These are phyloP conservation scores for Penicillium freii DNA, from an alignment of 2,329 filamentous ascomycete species.

Conservation along the genomic window DNA sequence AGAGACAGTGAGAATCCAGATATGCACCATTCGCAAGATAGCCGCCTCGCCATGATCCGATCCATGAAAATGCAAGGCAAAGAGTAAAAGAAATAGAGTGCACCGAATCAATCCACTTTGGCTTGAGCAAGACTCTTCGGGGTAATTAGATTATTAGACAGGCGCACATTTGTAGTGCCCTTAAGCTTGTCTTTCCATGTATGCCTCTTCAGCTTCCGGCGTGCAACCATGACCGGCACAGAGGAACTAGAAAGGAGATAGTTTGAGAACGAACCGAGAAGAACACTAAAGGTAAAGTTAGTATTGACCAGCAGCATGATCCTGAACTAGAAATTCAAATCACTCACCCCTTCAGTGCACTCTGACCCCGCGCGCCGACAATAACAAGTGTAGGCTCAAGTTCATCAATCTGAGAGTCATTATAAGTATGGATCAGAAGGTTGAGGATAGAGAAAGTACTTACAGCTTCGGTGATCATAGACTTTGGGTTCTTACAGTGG, in stretches of 20 bases:
- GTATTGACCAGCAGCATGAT: background rate
- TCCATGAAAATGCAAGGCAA: constrained; percentile 7
- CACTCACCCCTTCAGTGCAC: constrained; percentile 84
- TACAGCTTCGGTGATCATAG: constrained; percentile 89
- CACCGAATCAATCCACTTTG: constrained; percentile 64
- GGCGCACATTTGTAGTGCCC: constrained; percentile 63
- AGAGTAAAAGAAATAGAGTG: background rate
- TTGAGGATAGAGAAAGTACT: constrained; percentile 29
- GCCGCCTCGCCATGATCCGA: background rate
- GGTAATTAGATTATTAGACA: constrained; percentile 78
- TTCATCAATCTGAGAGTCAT: constrained; percentile 68
- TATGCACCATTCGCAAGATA: background rate
- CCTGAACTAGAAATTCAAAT: background rate
- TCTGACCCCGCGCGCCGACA: constrained; percentile 84
- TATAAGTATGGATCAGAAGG: constrained; percentile 1
- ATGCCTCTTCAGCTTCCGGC: constrained; percentile 85
- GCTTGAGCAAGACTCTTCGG: constrained; percentile 68
- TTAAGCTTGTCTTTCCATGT: constrained; percentile 62
- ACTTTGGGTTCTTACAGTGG: constrained; percentile 96
- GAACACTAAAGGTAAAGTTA: constrained; percentile 60
- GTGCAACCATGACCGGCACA: constrained; percentile 95
- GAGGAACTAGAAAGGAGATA: constrained; percentile 96
- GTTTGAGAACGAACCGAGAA: constrained; percentile 94
- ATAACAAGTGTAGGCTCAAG: constrained; percentile 90
- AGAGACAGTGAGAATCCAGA: background rate